These are phyloP conservation scores for Babesia ovata DNA, from an alignment of 169 alveolate genomes.

Conservation along the genomic window DNA sequence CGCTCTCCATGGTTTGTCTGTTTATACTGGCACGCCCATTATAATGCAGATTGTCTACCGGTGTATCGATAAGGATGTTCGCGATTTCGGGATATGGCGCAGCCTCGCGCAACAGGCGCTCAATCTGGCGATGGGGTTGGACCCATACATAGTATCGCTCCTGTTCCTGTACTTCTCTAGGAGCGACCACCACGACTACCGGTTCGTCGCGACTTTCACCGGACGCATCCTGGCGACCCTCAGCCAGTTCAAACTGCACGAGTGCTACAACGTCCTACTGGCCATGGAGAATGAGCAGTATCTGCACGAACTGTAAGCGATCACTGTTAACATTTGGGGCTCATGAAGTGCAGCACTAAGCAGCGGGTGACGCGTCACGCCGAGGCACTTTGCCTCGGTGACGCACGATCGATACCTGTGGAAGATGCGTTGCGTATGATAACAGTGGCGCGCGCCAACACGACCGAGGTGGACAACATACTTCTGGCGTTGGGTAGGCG, in stretches of 20 bases:
- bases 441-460: conserved; percentile 9
- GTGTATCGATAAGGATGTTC: conserved; percentile 68
- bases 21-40: neutral
- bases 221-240: conserved; percentile 61
- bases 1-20: conserved; percentile 61
- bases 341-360: conserved; percentile 21
- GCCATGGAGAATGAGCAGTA: conserved; percentile 61
- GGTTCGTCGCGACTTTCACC: conserved; percentile 62
- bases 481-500: conserved; percentile 51
- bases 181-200: conserved; percentile 61
- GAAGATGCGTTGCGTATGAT: conserved; percentile 50
- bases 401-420: conserved; percentile 5
- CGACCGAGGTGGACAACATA: conserved; percentile 28
- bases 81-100: conserved; percentile 70
- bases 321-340: neutral
- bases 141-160: conserved; percentile 68
- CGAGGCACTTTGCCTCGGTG: conserved; percentile 43
- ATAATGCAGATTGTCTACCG: conserved; percentile 71
- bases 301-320: conserved; percentile 41
- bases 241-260: conserved; percentile 41
- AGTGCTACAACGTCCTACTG: conserved; percentile 58
- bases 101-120: conserved; percentile 69
- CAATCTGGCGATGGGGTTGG: conserved; percentile 66
- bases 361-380: conserved; percentile 53
- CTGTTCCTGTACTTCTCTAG: conserved; percentile 72